Conservation (phyloP, 2,329 filamentous ascomycete genomes). For the Ascochyta rabiei region DNA sequence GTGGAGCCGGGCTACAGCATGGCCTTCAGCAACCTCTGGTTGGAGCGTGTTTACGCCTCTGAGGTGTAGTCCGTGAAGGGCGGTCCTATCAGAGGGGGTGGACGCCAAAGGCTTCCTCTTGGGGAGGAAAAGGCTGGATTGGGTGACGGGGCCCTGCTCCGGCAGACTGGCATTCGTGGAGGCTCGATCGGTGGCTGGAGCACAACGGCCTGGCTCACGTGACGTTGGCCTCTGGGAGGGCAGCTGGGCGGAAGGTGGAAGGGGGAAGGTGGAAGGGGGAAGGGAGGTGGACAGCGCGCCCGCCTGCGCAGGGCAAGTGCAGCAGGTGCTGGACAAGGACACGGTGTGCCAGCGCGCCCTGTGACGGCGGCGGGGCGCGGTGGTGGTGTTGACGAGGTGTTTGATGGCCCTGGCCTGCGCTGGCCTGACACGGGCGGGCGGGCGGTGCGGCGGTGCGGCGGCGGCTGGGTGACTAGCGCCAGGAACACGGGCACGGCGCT, state of each 20-base stretch:
- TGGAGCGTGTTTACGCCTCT: neutral
- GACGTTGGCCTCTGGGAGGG: neutral
- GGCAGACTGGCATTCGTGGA: constrained; percentile 11
- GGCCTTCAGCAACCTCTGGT: neutral
- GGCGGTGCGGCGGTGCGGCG: no score
- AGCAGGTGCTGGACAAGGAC: neutral
- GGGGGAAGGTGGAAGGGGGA: neutral
- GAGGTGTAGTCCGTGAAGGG: neutral
- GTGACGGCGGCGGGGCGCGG: constrained; percentile 1
- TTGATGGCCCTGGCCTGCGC: neutral
- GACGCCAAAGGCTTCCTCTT: neutral
- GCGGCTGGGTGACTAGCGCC: constrained; percentile 4
- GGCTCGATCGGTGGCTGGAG: constrained; percentile 2
- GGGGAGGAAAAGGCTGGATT: neutral
- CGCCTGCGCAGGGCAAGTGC: neutral
- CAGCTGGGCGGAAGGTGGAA: no score
- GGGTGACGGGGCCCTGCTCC: constrained; percentile 8
- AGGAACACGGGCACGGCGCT: constrained; percentile 3
- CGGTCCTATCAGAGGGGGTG: constrained; percentile 4
- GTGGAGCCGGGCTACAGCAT: neutral
- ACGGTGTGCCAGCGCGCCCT: neutral
- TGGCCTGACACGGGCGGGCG: no score
- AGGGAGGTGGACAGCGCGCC: neutral
- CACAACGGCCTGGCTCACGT: constrained; percentile 9
- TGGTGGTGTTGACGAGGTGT: constrained; percentile 1